A percentile compares a stretch with the other conserved stretches of the same genome.
These are phyloP conservation scores for Lepidium campestre DNA, from an alignment of 441 rosid species.

Conservation along the genomic window DNA sequence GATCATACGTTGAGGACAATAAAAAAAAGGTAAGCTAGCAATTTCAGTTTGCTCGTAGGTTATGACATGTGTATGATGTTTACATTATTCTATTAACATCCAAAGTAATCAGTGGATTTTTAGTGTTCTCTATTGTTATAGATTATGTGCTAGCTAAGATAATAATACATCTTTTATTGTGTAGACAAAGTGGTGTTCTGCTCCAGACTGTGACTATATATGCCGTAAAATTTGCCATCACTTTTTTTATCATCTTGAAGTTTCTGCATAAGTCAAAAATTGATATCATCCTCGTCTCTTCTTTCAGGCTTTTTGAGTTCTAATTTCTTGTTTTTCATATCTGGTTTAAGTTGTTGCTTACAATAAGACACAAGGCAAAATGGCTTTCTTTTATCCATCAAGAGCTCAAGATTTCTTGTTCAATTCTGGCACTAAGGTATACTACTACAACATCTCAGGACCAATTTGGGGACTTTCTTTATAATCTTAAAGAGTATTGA, in stretches of 20 bases:
- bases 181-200: slow-evolving; percentile 84
- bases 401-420: slow-evolving; percentile 76
- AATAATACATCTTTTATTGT: slow-evolving; percentile 7
- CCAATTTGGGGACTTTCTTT: too few relatives aligned
- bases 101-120: not conserved
- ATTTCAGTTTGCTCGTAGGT: not conserved
- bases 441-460: not conserved
- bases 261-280: too few relatives aligned
- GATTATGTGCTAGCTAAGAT: not conserved
- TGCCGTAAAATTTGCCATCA: slow-evolving; percentile 65
- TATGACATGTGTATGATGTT: not conserved
- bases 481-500: not conserved
- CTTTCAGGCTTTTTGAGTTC: not conserved
- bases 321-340: not conserved
- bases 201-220: slow-evolving; percentile 75
- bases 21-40: slow-evolving; percentile 47
- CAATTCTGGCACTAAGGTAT: slow-evolving; percentile 87
- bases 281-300: too few relatives aligned
- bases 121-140: not conserved
- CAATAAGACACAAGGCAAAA: slow-evolving; percentile 77
- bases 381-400: slow-evolving; percentile 86
- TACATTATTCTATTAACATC: too few relatives aligned
- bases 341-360: slow-evolving; percentile 83
- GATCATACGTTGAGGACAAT: slow-evolving; percentile 76
- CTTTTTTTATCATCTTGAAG: too few relatives aligned